Percentiles rank a stretch among this genome's conserved stretches.
Conservation (phyloP, 345 rosid genomes). For the Conringia planisiliqua region DNA sequence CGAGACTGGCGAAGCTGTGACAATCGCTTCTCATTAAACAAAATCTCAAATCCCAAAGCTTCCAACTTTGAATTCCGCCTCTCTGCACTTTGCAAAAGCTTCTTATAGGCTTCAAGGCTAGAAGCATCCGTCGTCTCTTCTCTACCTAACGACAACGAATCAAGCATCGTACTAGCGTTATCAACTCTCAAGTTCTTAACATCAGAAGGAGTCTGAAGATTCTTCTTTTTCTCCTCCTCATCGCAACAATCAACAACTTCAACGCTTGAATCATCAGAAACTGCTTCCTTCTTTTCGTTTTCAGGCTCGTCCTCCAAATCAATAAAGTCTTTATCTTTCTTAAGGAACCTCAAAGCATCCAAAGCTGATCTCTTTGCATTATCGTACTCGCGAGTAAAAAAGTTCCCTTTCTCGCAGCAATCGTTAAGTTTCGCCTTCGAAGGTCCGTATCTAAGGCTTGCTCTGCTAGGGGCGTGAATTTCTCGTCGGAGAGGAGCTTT, state of each 20-base stretch:
- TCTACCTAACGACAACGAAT: conserved; percentile 39
- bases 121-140: conserved; percentile 28
- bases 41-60: conserved; percentile 55
- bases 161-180: conserved; percentile 42
- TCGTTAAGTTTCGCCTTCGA: conserved; percentile 17
- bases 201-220: conserved; percentile 36
- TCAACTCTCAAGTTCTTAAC: conserved; percentile 40
- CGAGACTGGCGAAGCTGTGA: conserved; percentile 38
- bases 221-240: conserved; percentile 33
- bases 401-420: conserved; percentile 13
- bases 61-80: conserved; percentile 46
- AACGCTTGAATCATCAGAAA: conserved; percentile 55
- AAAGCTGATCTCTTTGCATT: conserved; percentile 43
- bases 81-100: conserved; percentile 54
- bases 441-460: conserved; percentile 46
- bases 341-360: conserved; percentile 37
- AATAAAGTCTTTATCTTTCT: conserved; percentile 39
- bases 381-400: conserved; percentile 30
- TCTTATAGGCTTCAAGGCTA: conserved; percentile 56
- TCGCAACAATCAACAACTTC: conserved; percentile 32
- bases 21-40: conserved; percentile 46
- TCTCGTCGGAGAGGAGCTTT: conserved; percentile 48
- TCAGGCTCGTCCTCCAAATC: conserved; percentile 42
- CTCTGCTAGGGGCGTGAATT: conserved; percentile 84
- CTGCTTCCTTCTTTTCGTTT: conserved; percentile 29